phyloP scores from a whole-genome alignment of 345 rosid genomes.

The Eucalyptus sp. region DNA sequence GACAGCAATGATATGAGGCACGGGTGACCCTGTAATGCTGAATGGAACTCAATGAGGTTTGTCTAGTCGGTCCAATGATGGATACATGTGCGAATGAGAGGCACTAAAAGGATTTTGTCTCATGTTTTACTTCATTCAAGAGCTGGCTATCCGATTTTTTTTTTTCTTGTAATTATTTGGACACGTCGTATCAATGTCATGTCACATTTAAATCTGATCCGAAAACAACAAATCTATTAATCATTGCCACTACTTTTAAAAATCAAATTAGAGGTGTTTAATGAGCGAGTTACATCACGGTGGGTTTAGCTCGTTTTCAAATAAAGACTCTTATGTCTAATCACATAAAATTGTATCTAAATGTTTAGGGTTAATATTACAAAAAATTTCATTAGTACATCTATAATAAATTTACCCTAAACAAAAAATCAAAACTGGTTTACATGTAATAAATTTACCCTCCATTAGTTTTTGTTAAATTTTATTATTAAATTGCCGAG shows the following conservation, averaged over 20 bases:
- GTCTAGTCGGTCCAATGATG: not conserved
- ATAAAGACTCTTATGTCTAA: not conserved
- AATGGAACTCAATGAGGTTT: not conserved
- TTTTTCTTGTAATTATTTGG: not conserved
- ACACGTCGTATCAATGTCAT: not conserved
- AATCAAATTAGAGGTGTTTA: not conserved
- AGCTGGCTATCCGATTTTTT: not conserved
- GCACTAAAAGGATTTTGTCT: not conserved
- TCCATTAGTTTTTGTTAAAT: too few relatives aligned
- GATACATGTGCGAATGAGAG: not conserved
- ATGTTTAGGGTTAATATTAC: too few relatives aligned
- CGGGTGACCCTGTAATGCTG: not conserved
- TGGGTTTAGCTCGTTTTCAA: not conserved
- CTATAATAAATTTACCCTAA: too few relatives aligned
- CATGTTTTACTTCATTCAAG: not conserved
- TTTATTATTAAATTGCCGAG: too few relatives aligned
- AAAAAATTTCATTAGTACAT: too few relatives aligned
- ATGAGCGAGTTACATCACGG: not conserved
- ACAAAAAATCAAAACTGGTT: too few relatives aligned
- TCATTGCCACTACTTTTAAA: not conserved
- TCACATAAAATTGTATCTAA: not conserved
- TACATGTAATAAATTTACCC: too few relatives aligned
- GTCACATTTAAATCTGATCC: not conserved
- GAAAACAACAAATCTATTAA: not conserved
- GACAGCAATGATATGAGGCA: not conserved